Conservation (phyloP, 345 rosid species). For the Turritis glabra region DNA sequence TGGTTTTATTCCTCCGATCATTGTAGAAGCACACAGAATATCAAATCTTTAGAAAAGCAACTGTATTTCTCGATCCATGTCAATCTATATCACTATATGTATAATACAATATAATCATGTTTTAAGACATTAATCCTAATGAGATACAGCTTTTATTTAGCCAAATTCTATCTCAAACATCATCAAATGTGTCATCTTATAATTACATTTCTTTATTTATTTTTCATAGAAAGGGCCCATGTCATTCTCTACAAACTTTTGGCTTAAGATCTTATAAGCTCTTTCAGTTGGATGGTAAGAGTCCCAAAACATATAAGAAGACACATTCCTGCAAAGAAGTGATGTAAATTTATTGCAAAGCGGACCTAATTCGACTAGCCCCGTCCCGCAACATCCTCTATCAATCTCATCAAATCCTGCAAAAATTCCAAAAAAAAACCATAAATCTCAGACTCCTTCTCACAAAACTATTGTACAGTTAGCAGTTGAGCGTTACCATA, state of each 20-base stretch:
- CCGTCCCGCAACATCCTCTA: slow-evolving; percentile 69
- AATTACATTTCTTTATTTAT: slow-evolving; percentile 11
- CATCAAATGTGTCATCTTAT: neutral
- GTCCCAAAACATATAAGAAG: slow-evolving; percentile 66
- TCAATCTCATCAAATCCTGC: slow-evolving; percentile 53
- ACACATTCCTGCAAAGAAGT: slow-evolving; percentile 43
- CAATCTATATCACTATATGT: slow-evolving; percentile 5
- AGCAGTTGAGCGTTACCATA: slow-evolving; percentile 42
- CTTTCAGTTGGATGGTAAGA: slow-evolving; percentile 66
- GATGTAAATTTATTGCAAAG: slow-evolving; percentile 44
- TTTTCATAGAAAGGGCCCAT: slow-evolving; percentile 31
- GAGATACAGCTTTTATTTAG: neutral
- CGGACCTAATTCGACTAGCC: slow-evolving; percentile 50
- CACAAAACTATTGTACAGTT: neutral
- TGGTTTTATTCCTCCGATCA: neutral
- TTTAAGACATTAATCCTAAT: neutral
- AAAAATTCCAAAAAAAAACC: neutral
- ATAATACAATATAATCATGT: neutral
- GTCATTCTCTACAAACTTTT: slow-evolving; percentile 33
- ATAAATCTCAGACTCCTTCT: neutral
- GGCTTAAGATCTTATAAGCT: slow-evolving; percentile 41
- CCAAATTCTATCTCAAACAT: slow-evolving; percentile 3
- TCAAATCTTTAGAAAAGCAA: neutral
- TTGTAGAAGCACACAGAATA: neutral
- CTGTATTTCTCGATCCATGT: neutral